These are phyloP conservation scores for Botrytis porri DNA, from an alignment of 2,329 filamentous ascomycete genomes.

Conservation along the genomic window DNA sequence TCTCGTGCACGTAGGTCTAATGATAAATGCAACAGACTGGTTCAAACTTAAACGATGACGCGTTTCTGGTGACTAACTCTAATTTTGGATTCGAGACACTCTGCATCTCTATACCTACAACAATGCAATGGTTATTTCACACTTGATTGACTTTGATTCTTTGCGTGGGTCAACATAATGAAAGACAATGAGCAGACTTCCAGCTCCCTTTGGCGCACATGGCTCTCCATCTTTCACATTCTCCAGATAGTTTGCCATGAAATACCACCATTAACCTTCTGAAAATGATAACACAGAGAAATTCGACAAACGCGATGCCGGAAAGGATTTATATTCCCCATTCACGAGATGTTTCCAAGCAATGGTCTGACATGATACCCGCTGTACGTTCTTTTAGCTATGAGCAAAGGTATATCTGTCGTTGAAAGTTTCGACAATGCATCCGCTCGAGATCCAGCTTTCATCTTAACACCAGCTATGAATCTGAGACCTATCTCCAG, in stretches of 20 bases:
- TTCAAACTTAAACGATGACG: background rate
- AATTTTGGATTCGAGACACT: conserved; percentile 9
- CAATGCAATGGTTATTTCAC: conserved; percentile 17
- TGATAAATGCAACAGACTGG: background rate
- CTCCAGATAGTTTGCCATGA: conserved; percentile 22
- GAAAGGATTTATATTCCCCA: background rate
- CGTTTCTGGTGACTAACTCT: conserved; percentile 13
- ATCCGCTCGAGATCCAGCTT: background rate
- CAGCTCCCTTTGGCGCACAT: conserved; percentile 23
- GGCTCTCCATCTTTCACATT: conserved; percentile 23
- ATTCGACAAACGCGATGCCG: too few species aligned
- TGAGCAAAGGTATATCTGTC: background rate
- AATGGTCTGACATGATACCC: background rate
- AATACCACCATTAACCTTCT: background rate
- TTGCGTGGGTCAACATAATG: background rate
- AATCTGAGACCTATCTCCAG: background rate
- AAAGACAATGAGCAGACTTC: background rate
- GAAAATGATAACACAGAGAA: background rate
- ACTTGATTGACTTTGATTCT: conserved; percentile 10
- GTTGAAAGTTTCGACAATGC: background rate
- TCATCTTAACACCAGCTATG: background rate
- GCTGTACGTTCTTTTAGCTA: background rate
- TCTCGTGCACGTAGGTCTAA: conserved; percentile 15
- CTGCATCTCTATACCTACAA: conserved; percentile 18
- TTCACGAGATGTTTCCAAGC: background rate